Evolutionary conservation across 1,284 basidiomycete genomes (phyloP).

Genomic region (Ustilago hordei): DNA sequence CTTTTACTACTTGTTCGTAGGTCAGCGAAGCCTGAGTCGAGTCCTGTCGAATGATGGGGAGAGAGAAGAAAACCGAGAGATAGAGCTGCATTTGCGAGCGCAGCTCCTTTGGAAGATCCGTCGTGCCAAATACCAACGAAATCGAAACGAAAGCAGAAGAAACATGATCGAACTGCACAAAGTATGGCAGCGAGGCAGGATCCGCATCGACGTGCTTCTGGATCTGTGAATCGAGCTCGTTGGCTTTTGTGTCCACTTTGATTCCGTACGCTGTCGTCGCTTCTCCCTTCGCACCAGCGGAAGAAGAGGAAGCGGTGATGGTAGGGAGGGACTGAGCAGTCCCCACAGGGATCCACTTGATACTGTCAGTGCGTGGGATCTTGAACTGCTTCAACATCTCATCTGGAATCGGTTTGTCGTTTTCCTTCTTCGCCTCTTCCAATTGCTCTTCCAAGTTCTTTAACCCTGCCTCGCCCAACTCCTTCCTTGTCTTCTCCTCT

Average conservation of each 20-base stretch:
- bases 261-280: slow-evolving; percentile 30
- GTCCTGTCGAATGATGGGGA: slow-evolving; percentile 80
- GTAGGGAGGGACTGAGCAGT: slow-evolving; percentile 71
- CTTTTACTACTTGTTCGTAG: slow-evolving; percentile 91
- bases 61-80: slow-evolving; percentile 86
- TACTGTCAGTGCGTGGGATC: slow-evolving; percentile 76
- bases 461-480: slow-evolving; percentile 84
- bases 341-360: slow-evolving; percentile 94
- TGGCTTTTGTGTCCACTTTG: slow-evolving; percentile 48
- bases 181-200: slow-evolving; percentile 81
- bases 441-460: slow-evolving; percentile 79
- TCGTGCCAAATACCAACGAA: slow-evolving; percentile 78
- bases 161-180: slow-evolving; percentile 81
- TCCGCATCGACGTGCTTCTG: slow-evolving; percentile 80
- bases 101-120: slow-evolving; percentile 59
- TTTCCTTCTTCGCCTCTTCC: slow-evolving; percentile 85
- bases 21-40: slow-evolving; percentile 76
- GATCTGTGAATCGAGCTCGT: slow-evolving; percentile 70
- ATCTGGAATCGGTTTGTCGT: slow-evolving; percentile 84
- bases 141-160: slow-evolving; percentile 87
- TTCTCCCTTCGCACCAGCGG: background rate
- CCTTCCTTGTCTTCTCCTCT: slow-evolving; percentile 77
- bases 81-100: slow-evolving; percentile 81
- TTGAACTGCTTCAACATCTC: slow-evolving; percentile 85
- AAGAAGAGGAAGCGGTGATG: background rate